Percentiles rank a stretch among this genome's conserved stretches.
Conservation (phyloP, 495 filamentous ascomycete genomes). For the Wilcoxina mikolae region DNA sequence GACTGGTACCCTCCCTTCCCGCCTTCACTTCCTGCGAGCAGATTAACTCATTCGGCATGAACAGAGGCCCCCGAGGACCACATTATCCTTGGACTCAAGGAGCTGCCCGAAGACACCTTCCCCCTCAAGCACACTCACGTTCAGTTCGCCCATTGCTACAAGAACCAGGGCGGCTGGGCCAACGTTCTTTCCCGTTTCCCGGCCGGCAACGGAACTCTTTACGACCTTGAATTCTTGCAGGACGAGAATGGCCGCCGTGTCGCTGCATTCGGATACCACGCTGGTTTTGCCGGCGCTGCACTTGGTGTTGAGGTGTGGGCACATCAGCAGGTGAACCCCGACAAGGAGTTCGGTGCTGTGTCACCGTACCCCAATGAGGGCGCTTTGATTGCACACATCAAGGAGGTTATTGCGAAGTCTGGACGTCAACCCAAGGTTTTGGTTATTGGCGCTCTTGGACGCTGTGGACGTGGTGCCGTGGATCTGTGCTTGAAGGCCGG, state of each 20-base stretch:
- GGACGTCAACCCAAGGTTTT: conserved; percentile 41
- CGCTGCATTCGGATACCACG: conserved; percentile 63
- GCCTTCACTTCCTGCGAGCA: too few species aligned
- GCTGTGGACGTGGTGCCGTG: conserved; percentile 76
- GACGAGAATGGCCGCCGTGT: conserved; percentile 66
- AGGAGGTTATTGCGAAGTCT: conserved; percentile 43
- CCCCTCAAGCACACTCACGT: conserved; percentile 76
- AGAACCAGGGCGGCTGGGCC: conserved; percentile 77
- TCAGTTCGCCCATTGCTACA: conserved; percentile 76
- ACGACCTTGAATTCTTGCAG: conserved; percentile 85
- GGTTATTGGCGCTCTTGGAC: conserved; percentile 57
- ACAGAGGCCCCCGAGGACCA: conserved; percentile 54
- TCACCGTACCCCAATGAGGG: conserved; percentile 62
- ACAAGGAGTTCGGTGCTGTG: conserved; percentile 50
- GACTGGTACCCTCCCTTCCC: conserved; percentile 31
- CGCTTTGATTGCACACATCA: conserved; percentile 57
- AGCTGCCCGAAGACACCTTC: conserved; percentile 76
- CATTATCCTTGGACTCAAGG: conserved; percentile 86
- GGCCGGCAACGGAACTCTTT: conserved; percentile 64
- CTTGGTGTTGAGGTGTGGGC: conserved; percentile 76
- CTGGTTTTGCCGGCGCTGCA: conserved; percentile 69
- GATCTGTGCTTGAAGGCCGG: conserved; percentile 64
- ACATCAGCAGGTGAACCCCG: conserved; percentile 63
- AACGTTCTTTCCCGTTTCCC: conserved; percentile 66
- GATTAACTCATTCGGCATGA: neutral